Evolutionary conservation across 163 green algal genomes (phyloP).

Genomic region (Botryococcus braunii): DNA sequence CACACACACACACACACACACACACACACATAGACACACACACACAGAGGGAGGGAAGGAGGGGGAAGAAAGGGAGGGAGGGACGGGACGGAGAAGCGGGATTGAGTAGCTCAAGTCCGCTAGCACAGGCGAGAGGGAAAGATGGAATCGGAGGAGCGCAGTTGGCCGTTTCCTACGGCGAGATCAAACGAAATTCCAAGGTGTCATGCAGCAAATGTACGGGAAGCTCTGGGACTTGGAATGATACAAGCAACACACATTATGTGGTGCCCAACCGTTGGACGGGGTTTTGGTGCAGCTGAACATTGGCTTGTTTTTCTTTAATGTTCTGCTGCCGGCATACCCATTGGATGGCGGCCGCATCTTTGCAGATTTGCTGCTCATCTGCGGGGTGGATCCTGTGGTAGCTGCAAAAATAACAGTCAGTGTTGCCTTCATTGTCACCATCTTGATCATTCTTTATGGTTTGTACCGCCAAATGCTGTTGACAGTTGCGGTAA

Average conservation of each 20-base stretch:
- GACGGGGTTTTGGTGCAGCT: conserved; percentile 21
- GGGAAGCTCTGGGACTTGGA: too few relatives aligned
- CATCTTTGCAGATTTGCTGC: conserved; percentile 37
- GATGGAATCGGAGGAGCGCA: background rate
- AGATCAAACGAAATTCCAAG: too few relatives aligned
- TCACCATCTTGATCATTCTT: background rate
- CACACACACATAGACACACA: background rate
- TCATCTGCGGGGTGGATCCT: conserved; percentile 18
- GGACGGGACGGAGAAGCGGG: too few relatives aligned
- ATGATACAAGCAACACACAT: too few relatives aligned
- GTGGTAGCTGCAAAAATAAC: conserved; percentile 16
- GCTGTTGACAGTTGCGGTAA: too few relatives aligned
- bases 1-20: background rate
- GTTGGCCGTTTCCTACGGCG: too few relatives aligned
- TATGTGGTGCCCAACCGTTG: background rate
- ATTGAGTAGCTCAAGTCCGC: background rate
- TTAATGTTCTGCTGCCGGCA: conserved; percentile 55
- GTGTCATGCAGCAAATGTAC: too few relatives aligned
- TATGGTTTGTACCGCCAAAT: too few relatives aligned
- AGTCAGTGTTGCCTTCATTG: background rate
- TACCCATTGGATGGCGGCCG: conserved; percentile 61
- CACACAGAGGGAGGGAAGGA: background rate
- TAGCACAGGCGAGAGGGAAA: background rate
- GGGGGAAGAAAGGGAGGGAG: too few relatives aligned
- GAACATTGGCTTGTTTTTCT: conserved; percentile 48